Evolutionary conservation across 345 rosid genomes (phyloP).

Genomic region (Populus davidiana): DNA sequence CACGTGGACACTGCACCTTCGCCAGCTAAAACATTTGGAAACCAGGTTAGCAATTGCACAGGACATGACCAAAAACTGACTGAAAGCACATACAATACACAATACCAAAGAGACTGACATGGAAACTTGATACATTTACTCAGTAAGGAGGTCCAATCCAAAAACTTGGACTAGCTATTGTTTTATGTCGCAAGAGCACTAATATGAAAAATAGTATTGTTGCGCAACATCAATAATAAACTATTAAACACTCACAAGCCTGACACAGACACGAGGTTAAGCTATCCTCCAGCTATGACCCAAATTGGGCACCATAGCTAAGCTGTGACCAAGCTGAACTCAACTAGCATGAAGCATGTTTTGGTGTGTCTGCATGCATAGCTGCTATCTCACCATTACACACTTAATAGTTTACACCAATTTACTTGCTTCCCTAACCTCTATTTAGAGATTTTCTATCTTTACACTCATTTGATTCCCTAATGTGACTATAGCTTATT

Average conservation of each 20-base stretch:
- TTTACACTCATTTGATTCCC: neutral
- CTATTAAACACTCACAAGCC: neutral
- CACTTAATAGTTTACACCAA: neutral
- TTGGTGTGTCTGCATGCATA: neutral
- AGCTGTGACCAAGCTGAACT: neutral
- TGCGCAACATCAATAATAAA: neutral
- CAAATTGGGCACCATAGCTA: neutral
- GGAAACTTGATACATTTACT: neutral
- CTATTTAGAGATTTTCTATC: neutral
- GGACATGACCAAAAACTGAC: neutral
- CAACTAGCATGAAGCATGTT: neutral
- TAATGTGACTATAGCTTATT: neutral
- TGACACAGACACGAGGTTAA: neutral
- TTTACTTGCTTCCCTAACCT: neutral
- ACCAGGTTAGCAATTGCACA: neutral
- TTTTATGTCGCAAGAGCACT: neutral
- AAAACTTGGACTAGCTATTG: neutral
- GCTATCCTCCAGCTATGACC: neutral
- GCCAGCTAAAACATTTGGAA: slow-evolving; percentile 51
- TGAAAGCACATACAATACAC: neutral
- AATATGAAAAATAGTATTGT: neutral
- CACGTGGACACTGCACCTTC: slow-evolving; percentile 74
- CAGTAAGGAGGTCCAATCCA: neutral
- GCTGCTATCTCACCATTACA: neutral
- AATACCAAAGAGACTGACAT: neutral